phyloP scores from a whole-genome alignment of 148 eudicot genomes.

The Limonium bicolor region DNA sequence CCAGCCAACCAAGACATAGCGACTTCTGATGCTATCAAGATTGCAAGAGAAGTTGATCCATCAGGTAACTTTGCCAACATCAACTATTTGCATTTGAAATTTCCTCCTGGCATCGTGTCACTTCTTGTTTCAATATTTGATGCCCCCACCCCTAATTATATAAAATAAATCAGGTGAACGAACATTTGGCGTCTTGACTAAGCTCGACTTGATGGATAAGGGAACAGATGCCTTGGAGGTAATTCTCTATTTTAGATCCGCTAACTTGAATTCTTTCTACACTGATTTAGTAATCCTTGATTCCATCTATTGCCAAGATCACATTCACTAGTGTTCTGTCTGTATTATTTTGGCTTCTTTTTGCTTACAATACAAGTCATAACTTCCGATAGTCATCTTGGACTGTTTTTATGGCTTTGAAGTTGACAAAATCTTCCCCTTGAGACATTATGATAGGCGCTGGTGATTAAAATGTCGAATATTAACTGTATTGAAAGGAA shows the following conservation, averaged over 20 bases:
- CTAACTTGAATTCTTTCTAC: constrained; percentile 1
- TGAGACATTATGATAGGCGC: no score
- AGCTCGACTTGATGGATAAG: constrained; percentile 95
- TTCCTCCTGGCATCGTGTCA: background rate
- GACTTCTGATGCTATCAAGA: constrained; percentile 74
- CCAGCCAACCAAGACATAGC: constrained; percentile 90
- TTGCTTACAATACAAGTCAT: background rate
- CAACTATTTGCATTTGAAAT: constrained; percentile 7
- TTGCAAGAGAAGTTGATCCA: constrained; percentile 72
- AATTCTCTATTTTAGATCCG: constrained; percentile 13
- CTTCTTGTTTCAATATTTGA: background rate
- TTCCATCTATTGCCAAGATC: background rate
- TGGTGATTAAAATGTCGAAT: no score
- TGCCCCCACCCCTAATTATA: background rate
- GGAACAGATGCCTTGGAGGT: constrained; percentile 98
- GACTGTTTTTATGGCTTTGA: background rate
- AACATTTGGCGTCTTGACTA: constrained; percentile 90
- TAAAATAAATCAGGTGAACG: constrained; percentile 55
- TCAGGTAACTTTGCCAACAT: constrained; percentile 14
- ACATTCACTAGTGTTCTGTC: background rate
- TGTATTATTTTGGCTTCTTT: no score
- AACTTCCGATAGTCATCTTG: background rate
- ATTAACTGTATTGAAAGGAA: no score
- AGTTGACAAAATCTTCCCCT: background rate
- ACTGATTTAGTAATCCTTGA: background rate